Base-by-base conservation (phyloP, 768 basidiomycete species). In the Trametes elegans region DNA sequence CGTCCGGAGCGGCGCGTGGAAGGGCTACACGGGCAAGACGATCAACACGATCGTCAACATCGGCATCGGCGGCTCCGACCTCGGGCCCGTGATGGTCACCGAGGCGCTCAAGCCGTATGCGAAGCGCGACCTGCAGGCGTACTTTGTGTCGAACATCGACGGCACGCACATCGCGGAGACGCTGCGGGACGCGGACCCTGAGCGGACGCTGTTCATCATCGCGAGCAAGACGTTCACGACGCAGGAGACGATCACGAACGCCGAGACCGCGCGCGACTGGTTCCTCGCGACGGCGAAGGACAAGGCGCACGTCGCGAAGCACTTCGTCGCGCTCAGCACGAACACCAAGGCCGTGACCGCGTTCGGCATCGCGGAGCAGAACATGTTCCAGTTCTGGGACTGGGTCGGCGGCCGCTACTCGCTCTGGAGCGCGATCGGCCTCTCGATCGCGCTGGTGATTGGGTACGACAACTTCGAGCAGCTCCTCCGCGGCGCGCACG, bases 301-400 rank as follows among this genome's bases (percentile, higher is more conserved):
- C 68, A 87, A 89, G 73, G 78, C 80, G 2, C 93, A 98, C 73
- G 91, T 98, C 57, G 93, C 96, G 57, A 98, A 98, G 76, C 97
- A 99, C 78, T 99, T 99, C 69, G 95, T 98, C 35, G 97, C 97
- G 3, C 84, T 99, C 54, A 94, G 91, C 66, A 99, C 97, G 53
- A 99, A 99, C 73, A 93, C 93, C 47, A 82, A 86, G 68, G 93
- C 90, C 10, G 97, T 98, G 52, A 90, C 91, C 16, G 84, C 79
- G 3, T 99, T 99, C 66, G 97, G 97, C 36, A 99, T 99, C 66
- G 78, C 87, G 41, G 71, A 85, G 57, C 80, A 80, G 62, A 98
- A 98, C 76, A 99, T 99, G 95, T 99, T 99, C 84, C 86, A 89
- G 69, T 98, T 99, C 84, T 99, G 96, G 96, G 97, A 98, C 73